A percentile compares a stretch with the other conserved stretches of the same genome.
Conservation (phyloP, 2,329 filamentous ascomycete genomes). For the Pseudocercospora eumusae region DNA sequence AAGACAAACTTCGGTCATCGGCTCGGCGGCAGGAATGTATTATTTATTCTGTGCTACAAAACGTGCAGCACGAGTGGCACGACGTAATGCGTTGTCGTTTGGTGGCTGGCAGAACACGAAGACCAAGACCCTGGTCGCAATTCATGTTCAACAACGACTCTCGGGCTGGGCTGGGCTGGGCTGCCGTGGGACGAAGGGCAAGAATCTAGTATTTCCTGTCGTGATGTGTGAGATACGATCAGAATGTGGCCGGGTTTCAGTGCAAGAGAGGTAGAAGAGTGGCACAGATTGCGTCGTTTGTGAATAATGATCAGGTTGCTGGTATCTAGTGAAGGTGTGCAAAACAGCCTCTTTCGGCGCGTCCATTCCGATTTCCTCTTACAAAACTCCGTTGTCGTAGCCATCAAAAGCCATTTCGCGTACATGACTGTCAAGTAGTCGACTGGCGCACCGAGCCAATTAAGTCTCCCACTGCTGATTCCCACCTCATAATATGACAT, state of each 20-base stretch:
- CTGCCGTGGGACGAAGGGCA: conserved; percentile 2
- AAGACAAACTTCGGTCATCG: neutral
- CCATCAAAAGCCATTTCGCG: conserved; percentile 5
- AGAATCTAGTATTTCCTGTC: neutral
- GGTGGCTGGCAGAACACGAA: neutral
- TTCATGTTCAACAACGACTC: neutral
- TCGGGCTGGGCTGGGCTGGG: too few relatives aligned
- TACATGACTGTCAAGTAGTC: neutral
- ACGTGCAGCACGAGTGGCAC: conserved; percentile 10
- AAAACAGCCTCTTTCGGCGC: conserved; percentile 2
- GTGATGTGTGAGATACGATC: neutral
- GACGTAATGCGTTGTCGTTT: neutral
- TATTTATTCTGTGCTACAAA: conserved; percentile 6
- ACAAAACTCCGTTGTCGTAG: conserved; percentile 4
- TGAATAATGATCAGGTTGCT: conserved; percentile 2
- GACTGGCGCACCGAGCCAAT: conserved; percentile 6
- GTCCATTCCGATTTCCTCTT: neutral
- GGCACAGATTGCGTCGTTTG: neutral
- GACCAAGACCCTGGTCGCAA: neutral
- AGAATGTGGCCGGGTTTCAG: neutral
- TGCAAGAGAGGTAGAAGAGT: neutral
- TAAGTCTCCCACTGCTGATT: neutral
- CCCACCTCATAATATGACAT: conserved; percentile 2
- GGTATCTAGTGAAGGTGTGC: conserved; percentile 5
- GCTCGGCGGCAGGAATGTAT: too few relatives aligned